These are phyloP conservation scores for Multifurca ochricompacta DNA, from an alignment of 768 basidiomycete species.

Conservation along the genomic window DNA sequence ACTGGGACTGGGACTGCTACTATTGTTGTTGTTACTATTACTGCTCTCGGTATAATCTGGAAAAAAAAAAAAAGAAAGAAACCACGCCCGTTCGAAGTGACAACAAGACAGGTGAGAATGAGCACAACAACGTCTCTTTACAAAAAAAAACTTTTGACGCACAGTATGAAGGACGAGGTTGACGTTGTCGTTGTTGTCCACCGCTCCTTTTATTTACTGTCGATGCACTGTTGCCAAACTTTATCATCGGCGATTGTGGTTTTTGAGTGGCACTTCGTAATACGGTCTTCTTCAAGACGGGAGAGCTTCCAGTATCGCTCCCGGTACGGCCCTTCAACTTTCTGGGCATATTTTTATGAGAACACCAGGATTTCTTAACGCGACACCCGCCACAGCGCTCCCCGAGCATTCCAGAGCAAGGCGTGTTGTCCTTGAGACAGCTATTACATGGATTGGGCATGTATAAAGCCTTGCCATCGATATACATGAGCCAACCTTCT, in stretches of 20 bases:
- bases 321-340: too few relatives aligned
- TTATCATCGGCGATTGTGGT: background rate
- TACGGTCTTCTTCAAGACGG: background rate
- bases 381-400: constrained; percentile 16
- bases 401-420: constrained; percentile 11
- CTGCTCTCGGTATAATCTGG: too few relatives aligned
- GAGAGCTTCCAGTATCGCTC: background rate
- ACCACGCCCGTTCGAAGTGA: too few relatives aligned
- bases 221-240: background rate
- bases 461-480: background rate
- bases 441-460: constrained; percentile 3
- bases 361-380: constrained; percentile 6
- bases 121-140: background rate
- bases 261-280: background rate
- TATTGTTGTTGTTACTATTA: too few relatives aligned
- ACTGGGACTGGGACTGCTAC: constrained; percentile 1
- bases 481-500: constrained; percentile 10
- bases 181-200: background rate
- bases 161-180: background rate
- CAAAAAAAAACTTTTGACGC: background rate
- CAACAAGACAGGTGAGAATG: too few relatives aligned
- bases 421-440: background rate
- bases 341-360: background rate
- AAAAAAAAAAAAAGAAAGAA: too few relatives aligned
- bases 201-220: background rate